phyloP scores from a whole-genome alignment of 345 rosid species.

The Nasturtium officinale region DNA sequence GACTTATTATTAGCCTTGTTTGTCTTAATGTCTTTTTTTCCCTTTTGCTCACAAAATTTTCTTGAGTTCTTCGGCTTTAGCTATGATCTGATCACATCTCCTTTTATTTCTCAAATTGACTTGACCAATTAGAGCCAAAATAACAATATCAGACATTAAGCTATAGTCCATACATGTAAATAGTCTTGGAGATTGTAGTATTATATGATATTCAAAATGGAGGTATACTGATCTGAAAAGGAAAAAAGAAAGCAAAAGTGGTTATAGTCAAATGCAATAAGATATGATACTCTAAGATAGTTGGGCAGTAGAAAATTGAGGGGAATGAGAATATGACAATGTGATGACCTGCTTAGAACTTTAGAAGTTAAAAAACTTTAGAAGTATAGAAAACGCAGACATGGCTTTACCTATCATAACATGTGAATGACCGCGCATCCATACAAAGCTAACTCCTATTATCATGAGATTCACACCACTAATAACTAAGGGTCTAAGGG shows the following conservation, averaged over 20 bases:
- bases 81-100: constrained; percentile 69
- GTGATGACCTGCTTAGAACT: background rate
- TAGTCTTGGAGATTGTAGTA: constrained; percentile 9
- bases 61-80: constrained; percentile 57
- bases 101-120: constrained; percentile 75
- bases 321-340: background rate
- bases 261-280: background rate
- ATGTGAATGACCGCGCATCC: background rate
- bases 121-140: constrained; percentile 35
- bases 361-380: background rate
- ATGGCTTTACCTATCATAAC: constrained; percentile 6
- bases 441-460: background rate
- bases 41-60: constrained; percentile 59
- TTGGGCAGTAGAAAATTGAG: background rate
- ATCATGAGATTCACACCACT: constrained; percentile 3
- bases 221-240: background rate
- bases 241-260: background rate
- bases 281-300: background rate
- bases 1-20: constrained; percentile 58
- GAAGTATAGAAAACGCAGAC: background rate
- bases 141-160: background rate
- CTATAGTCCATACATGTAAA: background rate
- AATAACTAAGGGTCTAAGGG: background rate
- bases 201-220: background rate
- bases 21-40: constrained; percentile 51